These are phyloP conservation scores for Rhodomyrtus psidioides DNA, from an alignment of 441 rosid species.

Conservation along the genomic window DNA sequence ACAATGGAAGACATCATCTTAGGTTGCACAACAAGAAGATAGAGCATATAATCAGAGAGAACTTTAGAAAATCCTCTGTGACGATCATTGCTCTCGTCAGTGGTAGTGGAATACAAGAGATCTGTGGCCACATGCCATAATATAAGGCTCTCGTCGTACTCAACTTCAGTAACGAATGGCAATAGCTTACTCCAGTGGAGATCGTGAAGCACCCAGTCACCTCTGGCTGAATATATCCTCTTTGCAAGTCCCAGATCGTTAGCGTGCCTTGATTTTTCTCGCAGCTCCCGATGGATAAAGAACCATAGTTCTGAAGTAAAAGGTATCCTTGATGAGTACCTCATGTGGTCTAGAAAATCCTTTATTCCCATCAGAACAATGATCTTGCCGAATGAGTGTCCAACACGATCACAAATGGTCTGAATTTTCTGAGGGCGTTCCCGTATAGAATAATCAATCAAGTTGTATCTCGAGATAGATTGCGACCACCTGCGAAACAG, in stretches of 20 bases:
- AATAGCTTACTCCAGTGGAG: background rate
- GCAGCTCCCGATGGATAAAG: constrained; percentile 30
- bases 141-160: constrained; percentile 4
- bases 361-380: constrained; percentile 14
- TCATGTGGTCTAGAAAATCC: constrained; percentile 24
- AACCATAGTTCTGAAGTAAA: constrained; percentile 35
- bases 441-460: constrained; percentile 27
- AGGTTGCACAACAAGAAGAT: background rate
- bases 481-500: constrained; percentile 36
- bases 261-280: constrained; percentile 23
- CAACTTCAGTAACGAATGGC: background rate
- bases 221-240: constrained; percentile 3
- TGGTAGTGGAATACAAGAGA: background rate
- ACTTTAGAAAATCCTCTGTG: background rate
- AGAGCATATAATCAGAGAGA: constrained; percentile 12
- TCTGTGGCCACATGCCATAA: constrained; percentile 15
- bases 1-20: constrained; percentile 5
- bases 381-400: background rate
- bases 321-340: constrained; percentile 22
- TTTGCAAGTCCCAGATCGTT: constrained; percentile 10
- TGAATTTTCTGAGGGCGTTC: background rate
- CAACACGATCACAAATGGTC: background rate
- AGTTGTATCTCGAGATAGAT: constrained; percentile 21
- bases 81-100: background rate
- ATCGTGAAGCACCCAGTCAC: constrained; percentile 33